Base-by-base conservation (phyloP, 805 yeast genomes). In the Vanderwaltozyma yarrowii region DNA sequence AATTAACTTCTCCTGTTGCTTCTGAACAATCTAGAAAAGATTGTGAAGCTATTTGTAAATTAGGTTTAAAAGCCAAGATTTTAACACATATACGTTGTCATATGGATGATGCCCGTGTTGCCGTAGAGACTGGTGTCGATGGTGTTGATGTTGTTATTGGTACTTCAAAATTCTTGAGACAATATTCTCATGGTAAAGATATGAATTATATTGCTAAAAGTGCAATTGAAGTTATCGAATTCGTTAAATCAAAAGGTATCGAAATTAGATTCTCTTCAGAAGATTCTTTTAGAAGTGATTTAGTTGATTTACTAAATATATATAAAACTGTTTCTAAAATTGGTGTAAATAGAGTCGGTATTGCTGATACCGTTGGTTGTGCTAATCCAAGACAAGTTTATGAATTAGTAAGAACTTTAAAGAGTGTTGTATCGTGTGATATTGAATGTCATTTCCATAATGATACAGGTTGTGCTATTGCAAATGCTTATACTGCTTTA, bases 321-420 rank as follows among this genome's bases (percentile, higher is more conserved):
- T 89, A 89, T 72, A 82, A 87, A 64, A 87, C 96, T 23, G 98
- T 89, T 47, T 94, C 85, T 70, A 85, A 86, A 69, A 86, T 89
- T 54, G 98, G 98, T 56, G 98, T 89, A 46, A 84, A 92, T 72
- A 78, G 98, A 65, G 96, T 89, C 40, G 98, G 98, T 68, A 89
- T 89, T 66, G 98, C 98, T 46, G 98, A 89, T 64, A 89, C 98
- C 25, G 98, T 89, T 42, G 98, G 98, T 32, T 83, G 97, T 64
- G 98, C 98, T 47, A 89, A 89, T 71, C 98, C 98, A 54, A 79
- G 98, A 68, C 97, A 92, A 67, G 98, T 89, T 40, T 89, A 89
- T 65, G 97, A 92, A 68, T 74, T 89, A 51, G 94, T 89, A 42
- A 79, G 94, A 58, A 89, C 97, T 27, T 77, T 89, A 61, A 85